Evolutionary conservation across 345 rosid genomes (phyloP).

Genomic region (Psidium guajava): DNA sequence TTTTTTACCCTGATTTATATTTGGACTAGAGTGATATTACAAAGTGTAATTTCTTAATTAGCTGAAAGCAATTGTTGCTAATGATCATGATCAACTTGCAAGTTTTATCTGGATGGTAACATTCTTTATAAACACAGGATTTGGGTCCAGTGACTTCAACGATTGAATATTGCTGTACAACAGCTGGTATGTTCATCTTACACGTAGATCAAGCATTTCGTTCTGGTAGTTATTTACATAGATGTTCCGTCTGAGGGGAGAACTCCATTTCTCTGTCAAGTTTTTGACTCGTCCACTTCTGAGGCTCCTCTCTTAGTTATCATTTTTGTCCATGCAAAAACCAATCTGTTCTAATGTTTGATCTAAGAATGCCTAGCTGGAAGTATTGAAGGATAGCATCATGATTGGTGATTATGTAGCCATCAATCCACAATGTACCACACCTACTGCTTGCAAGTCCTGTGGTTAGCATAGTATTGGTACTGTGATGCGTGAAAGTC

Average conservation of each 20-base stretch:
- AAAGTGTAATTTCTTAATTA: neutral
- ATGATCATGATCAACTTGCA: neutral
- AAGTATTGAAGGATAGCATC: neutral
- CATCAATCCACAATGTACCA: neutral
- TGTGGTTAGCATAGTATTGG: neutral
- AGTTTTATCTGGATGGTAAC: neutral
- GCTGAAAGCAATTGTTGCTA: neutral
- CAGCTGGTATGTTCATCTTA: conserved; percentile 58
- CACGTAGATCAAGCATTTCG: conserved; percentile 1
- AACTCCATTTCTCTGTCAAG: neutral
- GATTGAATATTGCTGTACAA: conserved; percentile 67
- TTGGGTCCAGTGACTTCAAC: conserved; percentile 66
- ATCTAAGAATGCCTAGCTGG: neutral
- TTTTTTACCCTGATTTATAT: neutral
- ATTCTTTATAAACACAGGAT: conserved; percentile 28
- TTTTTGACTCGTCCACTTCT: neutral
- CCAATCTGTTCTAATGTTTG: accelerated
- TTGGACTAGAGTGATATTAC: neutral
- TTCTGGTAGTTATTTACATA: neutral
- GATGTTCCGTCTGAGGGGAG: neutral
- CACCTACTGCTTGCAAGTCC: accelerated
- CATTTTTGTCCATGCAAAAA: neutral
- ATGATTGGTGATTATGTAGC: neutral
- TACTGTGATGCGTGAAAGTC: neutral
- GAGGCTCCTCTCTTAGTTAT: neutral